phyloP scores from a whole-genome alignment of 768 basidiomycete genomes.

The Filobasidium floriforme region DNA sequence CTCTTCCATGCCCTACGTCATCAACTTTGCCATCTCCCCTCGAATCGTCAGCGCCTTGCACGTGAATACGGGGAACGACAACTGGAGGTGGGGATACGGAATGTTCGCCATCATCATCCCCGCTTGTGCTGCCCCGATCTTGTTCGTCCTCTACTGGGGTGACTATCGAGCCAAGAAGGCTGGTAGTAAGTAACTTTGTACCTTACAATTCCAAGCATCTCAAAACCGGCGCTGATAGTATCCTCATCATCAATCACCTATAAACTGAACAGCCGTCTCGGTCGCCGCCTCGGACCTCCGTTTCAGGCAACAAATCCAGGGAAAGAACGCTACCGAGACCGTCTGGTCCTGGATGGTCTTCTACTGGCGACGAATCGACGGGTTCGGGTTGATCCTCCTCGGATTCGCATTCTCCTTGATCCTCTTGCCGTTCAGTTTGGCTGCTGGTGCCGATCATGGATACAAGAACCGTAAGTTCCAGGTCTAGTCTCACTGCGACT shows the following conservation, averaged over 20 bases:
- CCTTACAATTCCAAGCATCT: no score
- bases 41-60: constrained; percentile 31
- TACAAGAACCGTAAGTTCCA: constrained; percentile 31
- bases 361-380: constrained; percentile 31
- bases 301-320: neutral
- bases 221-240: neutral
- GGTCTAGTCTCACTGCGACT: neutral
- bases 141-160: constrained; percentile 38
- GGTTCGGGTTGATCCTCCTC: constrained; percentile 35
- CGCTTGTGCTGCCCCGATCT: constrained; percentile 31
- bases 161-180: constrained; percentile 32
- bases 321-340: neutral
- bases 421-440: constrained; percentile 37
- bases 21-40: constrained; percentile 38
- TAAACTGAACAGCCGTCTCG: constrained; percentile 18
- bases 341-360: constrained; percentile 15
- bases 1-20: constrained; percentile 36
- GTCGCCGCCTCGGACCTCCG: constrained; percentile 28
- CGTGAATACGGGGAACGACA: constrained; percentile 16
- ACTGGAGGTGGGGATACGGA: constrained; percentile 45
- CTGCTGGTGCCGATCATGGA: constrained; percentile 28
- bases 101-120: constrained; percentile 43
- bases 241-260: neutral
- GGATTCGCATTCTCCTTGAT: constrained; percentile 35
- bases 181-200: constrained; percentile 25